Evolutionary conservation across 129 eudicot genomes (phyloP).

Genomic region (Ambrosia artemisiifolia): DNA sequence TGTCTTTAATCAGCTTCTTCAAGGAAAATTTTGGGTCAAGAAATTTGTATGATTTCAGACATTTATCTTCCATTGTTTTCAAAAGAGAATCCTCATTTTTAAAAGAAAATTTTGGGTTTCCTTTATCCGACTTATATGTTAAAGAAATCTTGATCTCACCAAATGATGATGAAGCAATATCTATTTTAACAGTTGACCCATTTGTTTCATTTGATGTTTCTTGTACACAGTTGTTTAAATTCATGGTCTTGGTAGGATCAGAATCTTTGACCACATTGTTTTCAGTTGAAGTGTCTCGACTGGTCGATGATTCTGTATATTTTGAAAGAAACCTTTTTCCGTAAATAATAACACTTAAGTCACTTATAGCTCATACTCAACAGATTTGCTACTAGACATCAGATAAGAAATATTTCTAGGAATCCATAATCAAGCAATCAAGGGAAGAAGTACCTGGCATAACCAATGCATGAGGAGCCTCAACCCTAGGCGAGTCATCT

Average conservation of each 20-base stretch:
- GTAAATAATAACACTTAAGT: background rate
- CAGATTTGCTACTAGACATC: background rate
- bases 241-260: background rate
- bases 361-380: too few relatives aligned
- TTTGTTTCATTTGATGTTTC: slow-evolving; percentile 21
- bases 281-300: slow-evolving; percentile 22
- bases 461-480: slow-evolving; percentile 43
- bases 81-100: slow-evolving; percentile 47
- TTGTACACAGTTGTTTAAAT: slow-evolving; percentile 14
- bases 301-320: slow-evolving; percentile 26
- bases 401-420: background rate
- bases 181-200: slow-evolving; percentile 28
- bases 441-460: slow-evolving; percentile 38
- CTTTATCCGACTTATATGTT: slow-evolving; percentile 32
- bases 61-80: slow-evolving; percentile 53
- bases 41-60: slow-evolving; percentile 46
- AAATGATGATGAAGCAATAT: slow-evolving; percentile 58
- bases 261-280: slow-evolving; percentile 10
- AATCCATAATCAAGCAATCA: background rate
- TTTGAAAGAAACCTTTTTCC: background rate
- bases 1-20: slow-evolving; percentile 59
- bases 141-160: slow-evolving; percentile 72
- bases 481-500: slow-evolving; percentile 34
- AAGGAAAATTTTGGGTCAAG: slow-evolving; percentile 55
- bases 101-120: slow-evolving; percentile 29